Base-by-base conservation (phyloP, 2,329 filamentous ascomycete species). In the Colletotrichum somersetense region DNA sequence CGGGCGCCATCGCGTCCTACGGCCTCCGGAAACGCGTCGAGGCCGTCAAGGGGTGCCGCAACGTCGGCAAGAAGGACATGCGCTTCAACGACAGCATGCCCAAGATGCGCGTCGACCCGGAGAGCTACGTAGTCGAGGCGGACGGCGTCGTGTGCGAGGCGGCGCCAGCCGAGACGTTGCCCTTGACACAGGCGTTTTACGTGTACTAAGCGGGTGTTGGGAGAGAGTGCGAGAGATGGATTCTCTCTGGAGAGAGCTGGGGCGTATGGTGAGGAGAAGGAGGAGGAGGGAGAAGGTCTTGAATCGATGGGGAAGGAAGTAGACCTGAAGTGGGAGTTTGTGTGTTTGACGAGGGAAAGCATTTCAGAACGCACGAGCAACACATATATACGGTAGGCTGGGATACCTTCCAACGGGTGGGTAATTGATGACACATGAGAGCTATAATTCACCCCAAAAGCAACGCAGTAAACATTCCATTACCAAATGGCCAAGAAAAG, bases 71-170 rank as follows among this genome's bases (percentile, higher is more conserved):
- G 87, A 86, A 83, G 77, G 93, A 98, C 81, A 97, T 98, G 95
- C 95, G 94, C 79, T 95, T 90, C 81, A 98, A 98, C 81, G 91
- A 94, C 78, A 83, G 83, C 66, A 94, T 90, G 89, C 96, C 96
- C 18, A 90, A 87, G 83, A 98, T 98, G 93, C 91, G 86, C 77
- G 95, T 98, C 72, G 95, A 98, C 81, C 93, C 96, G 6, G 96
- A 98, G 87, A 91, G 89, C 78, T 98, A 98, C 84, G 89, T 86
- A 20, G 95, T 98, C 35, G 91, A 96, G 83, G 95, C 95, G 1
- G 94, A 97, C 82, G 95, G 93, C 0, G 82, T 89, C 80, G 84
- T 91, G 46, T 95, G 93, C 79, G 87, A 85, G 53, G 94, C 94
- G 0, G 93, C 92, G 81, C 93, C 95, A 5, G 89, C 92, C 30